phyloP scores from a whole-genome alignment of 176 grass and related monocot genomes.

The Puya raimondii region DNA sequence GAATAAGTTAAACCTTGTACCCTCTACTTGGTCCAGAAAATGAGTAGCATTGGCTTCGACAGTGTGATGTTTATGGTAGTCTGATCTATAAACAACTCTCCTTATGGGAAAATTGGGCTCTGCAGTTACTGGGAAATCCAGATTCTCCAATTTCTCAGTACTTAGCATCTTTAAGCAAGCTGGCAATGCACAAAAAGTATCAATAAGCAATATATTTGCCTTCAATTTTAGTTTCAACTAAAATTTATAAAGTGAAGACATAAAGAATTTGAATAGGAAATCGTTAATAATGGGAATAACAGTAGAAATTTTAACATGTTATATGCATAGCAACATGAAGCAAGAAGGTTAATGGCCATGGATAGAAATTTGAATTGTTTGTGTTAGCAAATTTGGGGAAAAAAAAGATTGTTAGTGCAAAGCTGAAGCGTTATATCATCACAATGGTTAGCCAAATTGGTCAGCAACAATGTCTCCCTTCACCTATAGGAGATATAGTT shows the following conservation, averaged over 20 bases:
- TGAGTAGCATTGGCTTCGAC: constrained; percentile 21
- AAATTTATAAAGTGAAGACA: background rate
- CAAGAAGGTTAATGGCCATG: background rate
- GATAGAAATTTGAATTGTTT: background rate
- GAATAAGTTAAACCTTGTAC: constrained; percentile 62
- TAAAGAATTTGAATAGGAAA: background rate
- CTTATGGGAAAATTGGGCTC: constrained; percentile 29
- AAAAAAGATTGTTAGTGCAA: background rate
- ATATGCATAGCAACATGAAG: background rate
- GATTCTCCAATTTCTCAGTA: constrained; percentile 43
- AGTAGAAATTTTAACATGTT: background rate
- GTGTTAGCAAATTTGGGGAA: background rate
- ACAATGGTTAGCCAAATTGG: background rate
- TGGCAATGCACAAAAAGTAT: constrained; percentile 37
- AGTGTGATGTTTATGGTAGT: constrained; percentile 8
- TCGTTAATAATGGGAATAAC: background rate
- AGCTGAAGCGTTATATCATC: background rate
- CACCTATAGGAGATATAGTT: background rate
- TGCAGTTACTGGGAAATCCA: constrained; percentile 44
- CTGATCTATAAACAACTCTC: constrained; percentile 55
- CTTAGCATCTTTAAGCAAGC: constrained; percentile 63
- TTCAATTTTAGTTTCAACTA: constrained; percentile 12
- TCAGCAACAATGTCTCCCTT: background rate
- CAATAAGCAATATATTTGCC: constrained; percentile 18
- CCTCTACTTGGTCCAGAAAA: background rate